A percentile compares a stretch with the other conserved stretches of the same genome.
phyloP scores from a whole-genome alignment of 192 early-diverging fungal genomes.

The Rhizoclosmatium sp. region DNA sequence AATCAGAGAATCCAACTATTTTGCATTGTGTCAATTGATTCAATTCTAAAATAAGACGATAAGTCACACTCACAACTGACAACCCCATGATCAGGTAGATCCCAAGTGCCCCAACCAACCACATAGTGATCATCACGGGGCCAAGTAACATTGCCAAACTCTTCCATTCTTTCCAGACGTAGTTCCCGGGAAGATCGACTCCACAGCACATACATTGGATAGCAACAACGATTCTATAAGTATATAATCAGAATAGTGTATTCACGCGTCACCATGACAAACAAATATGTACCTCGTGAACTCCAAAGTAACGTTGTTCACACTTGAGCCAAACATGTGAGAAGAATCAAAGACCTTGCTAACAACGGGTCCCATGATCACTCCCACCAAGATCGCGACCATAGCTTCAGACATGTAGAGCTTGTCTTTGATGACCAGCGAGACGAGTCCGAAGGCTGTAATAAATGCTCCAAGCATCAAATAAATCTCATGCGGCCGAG shows the following conservation, averaged over 20 bases:
- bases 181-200: constrained; percentile 78
- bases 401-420: constrained; percentile 59
- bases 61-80: background rate
- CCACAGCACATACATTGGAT: constrained; percentile 91
- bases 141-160: constrained; percentile 75
- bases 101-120: constrained; percentile 71
- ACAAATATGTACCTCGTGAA: constrained; percentile 66
- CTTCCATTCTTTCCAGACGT: constrained; percentile 69
- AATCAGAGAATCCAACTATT: constrained; percentile 72
- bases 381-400: constrained; percentile 83
- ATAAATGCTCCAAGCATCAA: constrained; percentile 19
- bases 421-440: constrained; percentile 53
- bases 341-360: constrained; percentile 75
- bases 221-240: constrained; percentile 66
- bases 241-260: too few relatives aligned
- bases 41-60: background rate
- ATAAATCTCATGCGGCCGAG: constrained; percentile 8
- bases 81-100: constrained; percentile 58
- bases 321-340: constrained; percentile 53
- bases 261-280: too few relatives aligned
- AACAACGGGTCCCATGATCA: constrained; percentile 79
- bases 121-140: constrained; percentile 85
- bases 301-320: constrained; percentile 68
- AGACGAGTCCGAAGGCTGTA: constrained; percentile 47
- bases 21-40: background rate